Base-by-base conservation (phyloP, 2,329 filamentous ascomycete species). In the Fusarium sp. region DNA sequence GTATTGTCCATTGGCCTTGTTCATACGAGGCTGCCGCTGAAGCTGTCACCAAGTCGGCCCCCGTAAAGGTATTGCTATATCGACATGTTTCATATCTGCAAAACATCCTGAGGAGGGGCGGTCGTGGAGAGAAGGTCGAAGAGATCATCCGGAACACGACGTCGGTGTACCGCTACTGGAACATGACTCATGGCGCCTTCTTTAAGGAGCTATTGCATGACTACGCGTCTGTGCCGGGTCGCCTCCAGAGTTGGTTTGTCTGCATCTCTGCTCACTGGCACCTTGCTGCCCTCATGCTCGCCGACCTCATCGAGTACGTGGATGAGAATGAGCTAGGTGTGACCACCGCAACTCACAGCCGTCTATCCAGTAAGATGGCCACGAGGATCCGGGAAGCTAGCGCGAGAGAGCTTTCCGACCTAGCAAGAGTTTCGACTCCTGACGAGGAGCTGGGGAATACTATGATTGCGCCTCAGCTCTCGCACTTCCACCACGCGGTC, bases 181-280 rank as follows among this genome's bases (percentile, higher is more conserved):
- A 86, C 61, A 73, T 73, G 39, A 81, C 83, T 0, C 88, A 89
- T 66, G 82, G 82, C 1, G 79, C 79, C 0, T 87, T 89, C 63
- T 85, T 88, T 64, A 73, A 79, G 11, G 85, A 87, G 60, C 83
- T 87, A 11, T 77, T 88, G 8, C 77, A 79, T 4, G 74, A 86
- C 66, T 87, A 88, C 55, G 78, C 83, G 30, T 71, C 76, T 2
- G 81, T 90, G 1, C 86, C 87, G 1, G 70, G 82, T 2, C 84
- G 85, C 6, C 82, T 89, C 4, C 87, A 88, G 70, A 86, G 87
- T 23, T 90, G 88, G 88, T 89, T 88, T 62, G 81, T 88, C 8
- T 85, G 87, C 54, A 82, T 90, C 36, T 80, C 84, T 0, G 85
- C 83, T 0, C 88, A 89, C 66, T 90, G 87, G 87, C 85, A 89